Conservation (phyloP, 768 basidiomycete species). For the Goffeauzyma gilvescens region DNA sequence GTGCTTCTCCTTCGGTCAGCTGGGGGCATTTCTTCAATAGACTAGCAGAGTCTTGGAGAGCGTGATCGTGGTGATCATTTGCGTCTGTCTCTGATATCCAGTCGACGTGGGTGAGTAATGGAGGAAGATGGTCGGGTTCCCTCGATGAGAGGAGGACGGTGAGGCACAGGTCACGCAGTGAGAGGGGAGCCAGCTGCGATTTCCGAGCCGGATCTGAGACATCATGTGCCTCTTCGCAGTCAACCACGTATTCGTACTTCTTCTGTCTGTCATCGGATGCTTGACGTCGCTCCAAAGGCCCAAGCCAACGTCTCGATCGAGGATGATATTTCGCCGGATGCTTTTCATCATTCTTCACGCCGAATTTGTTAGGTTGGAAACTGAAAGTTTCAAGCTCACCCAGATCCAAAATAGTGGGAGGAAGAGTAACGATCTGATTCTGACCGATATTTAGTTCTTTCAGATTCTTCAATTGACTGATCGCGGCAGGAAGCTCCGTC, state of each 20-base stretch:
- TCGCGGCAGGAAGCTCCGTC: constrained; percentile 23
- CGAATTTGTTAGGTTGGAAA: constrained; percentile 15
- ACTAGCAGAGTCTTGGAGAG: constrained; percentile 14
- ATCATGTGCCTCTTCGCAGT: too few species aligned
- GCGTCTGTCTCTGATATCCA: constrained; percentile 16
- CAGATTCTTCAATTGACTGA: constrained; percentile 20
- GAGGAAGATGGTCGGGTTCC: constrained; percentile 19
- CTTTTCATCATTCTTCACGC: constrained; percentile 1
- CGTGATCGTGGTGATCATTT: too few species aligned
- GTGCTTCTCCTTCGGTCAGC: neutral
- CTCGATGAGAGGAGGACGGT: constrained; percentile 23
- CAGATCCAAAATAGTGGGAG: constrained; percentile 24
- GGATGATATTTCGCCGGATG: too few species aligned
- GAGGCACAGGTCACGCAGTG: constrained; percentile 16
- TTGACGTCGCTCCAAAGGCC: constrained; percentile 6
- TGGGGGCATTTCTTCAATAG: constrained; percentile 9
- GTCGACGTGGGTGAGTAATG: constrained; percentile 20
- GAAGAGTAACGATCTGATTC: constrained; percentile 21
- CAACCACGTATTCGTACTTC: too few species aligned
- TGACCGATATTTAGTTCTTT: constrained; percentile 27
- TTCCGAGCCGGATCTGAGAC: too few species aligned
- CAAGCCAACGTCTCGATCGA: too few species aligned
- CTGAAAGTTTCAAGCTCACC: constrained; percentile 14
- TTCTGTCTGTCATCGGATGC: too few species aligned
- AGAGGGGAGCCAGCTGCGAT: constrained; percentile 15